phyloP scores from a whole-genome alignment of 495 filamentous ascomycete species.

The Podospora fimiseda region DNA sequence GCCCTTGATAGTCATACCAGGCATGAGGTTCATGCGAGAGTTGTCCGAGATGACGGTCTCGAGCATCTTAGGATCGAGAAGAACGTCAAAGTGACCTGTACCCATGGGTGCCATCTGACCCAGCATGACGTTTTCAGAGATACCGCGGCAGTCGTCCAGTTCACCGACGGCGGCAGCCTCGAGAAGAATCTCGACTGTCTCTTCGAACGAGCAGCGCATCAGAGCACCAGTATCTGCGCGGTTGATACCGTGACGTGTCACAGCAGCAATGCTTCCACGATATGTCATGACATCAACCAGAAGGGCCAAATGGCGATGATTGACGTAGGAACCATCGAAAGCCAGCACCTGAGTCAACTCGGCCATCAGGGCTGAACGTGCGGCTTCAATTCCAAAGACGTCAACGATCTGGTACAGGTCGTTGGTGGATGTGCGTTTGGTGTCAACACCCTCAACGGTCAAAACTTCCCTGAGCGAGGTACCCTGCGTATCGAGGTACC shows the following conservation, averaged over 20 bases:
- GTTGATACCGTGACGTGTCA: conserved; percentile 98
- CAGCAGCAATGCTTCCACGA: conserved; percentile 84
- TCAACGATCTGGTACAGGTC: conserved; percentile 89
- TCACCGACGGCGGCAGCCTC: conserved; percentile 92
- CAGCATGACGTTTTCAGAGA: conserved; percentile 98
- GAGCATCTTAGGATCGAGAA: conserved; percentile 88
- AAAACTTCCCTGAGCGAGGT: conserved; percentile 78
- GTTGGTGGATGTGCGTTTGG: conserved; percentile 87
- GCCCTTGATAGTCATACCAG: conserved; percentile 66
- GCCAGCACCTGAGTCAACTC: conserved; percentile 88
- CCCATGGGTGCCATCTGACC: conserved; percentile 95
- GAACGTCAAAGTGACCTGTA: conserved; percentile 89
- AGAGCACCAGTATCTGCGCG: conserved; percentile 93
- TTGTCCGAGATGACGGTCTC: conserved; percentile 91
- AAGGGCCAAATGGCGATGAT: conserved; percentile 94
- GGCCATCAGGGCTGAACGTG: conserved; percentile 72
- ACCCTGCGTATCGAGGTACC: conserved; percentile 90
- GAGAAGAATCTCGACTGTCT: conserved; percentile 95
- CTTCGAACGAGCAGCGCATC: conserved; percentile 99
- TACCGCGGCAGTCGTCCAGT: conserved; percentile 92
- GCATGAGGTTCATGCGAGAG: conserved; percentile 70
- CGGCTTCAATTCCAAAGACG: conserved; percentile 93
- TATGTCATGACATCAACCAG: conserved; percentile 98
- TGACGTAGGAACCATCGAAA: conserved; percentile 98
- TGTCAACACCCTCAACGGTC: conserved; percentile 80